Base-by-base conservation (phyloP, 2,329 filamentous ascomycete genomes). In the Cytospora leucostoma region DNA sequence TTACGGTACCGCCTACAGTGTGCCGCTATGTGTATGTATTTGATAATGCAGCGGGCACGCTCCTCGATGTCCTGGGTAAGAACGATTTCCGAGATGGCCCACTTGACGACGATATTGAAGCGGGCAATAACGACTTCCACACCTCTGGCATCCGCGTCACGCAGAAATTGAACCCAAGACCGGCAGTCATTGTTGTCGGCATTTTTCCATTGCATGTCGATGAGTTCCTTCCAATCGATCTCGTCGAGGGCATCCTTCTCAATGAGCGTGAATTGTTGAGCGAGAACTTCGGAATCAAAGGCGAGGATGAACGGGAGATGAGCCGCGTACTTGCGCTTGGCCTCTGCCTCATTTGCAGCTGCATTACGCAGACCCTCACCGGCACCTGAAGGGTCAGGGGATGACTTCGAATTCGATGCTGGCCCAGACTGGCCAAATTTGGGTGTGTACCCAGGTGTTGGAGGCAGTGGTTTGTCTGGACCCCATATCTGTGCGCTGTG, bases 21-120 rank as follows among this genome's bases (percentile, higher is more conserved):
- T 1, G 83, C 82, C 4, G 91, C 91, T 67, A 94, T 91, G 77
- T 94, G 91, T 64, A 95, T 91, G 72, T 84, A 89, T 75, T 95
- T 94, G 74, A 90, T 87, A 67, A 95, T 86, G 72, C 88, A 92
- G 44, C 88, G 81, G 27, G 90, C 90, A 59, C 91, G 84, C 75
- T 95, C 91, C 65, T 88, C 85, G 12, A 88, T 76, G 62, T 88
- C 79, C 67, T 88, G 84, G 0, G 90, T 95, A 55, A 95, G 81
- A 10, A 95, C 84, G 67, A 90, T 85, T 74, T 94, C 90, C 1
- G 91, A 94, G 34, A 93, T 84, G 34, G 87, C 88, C 91, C 91
- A 95, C 74, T 94, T 94, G 66, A 93, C 91, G 79, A 94, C 90
- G 67, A 95, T 85, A 74, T 95, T 95, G 79, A 95, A 95, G 56